Evolutionary conservation across 2,329 filamentous ascomycete genomes (phyloP).

Genomic region (Trichoderma lentiforme): DNA sequence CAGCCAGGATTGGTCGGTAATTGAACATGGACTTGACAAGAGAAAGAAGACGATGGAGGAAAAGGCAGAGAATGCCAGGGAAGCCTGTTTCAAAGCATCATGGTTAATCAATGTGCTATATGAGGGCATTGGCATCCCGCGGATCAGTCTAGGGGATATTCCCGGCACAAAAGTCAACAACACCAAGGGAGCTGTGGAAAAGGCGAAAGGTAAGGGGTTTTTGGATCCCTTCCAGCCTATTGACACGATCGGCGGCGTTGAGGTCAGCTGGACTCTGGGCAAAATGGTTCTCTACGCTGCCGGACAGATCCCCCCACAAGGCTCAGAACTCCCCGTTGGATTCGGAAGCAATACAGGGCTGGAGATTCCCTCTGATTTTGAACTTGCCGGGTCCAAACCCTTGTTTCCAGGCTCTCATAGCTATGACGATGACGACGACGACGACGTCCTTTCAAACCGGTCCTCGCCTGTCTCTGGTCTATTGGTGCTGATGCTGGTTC

Average conservation of each 20-base stretch:
- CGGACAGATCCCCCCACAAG: slow-evolving; percentile 70
- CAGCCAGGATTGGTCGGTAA: slow-evolving; percentile 73
- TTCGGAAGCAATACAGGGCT: slow-evolving; percentile 80
- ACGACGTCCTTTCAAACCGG: slow-evolving; percentile 63
- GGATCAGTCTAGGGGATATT: slow-evolving; percentile 71
- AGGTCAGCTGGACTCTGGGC: slow-evolving; percentile 95
- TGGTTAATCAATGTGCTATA: slow-evolving; percentile 98
- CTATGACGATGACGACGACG: slow-evolving; percentile 55
- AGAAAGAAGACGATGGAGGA: slow-evolving; percentile 72
- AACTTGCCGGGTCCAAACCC: slow-evolving; percentile 66
- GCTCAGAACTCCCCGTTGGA: slow-evolving; percentile 68
- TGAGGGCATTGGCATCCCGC: slow-evolving; percentile 89
- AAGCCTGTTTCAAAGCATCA: slow-evolving; percentile 96
- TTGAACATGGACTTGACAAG: slow-evolving; percentile 62
- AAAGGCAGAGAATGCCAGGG: slow-evolving; percentile 73
- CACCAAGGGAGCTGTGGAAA: slow-evolving; percentile 66
- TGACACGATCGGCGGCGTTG: slow-evolving; percentile 84
- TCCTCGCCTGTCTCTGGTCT: slow-evolving; percentile 68
- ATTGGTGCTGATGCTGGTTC: slow-evolving; percentile 70
- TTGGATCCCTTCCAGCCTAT: slow-evolving; percentile 87
- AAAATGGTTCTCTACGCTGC: slow-evolving; percentile 96
- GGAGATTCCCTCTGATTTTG: slow-evolving; percentile 71
- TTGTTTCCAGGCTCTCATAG: slow-evolving; percentile 30
- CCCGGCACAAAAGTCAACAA: slow-evolving; percentile 58
- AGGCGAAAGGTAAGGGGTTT: slow-evolving; percentile 70